Base-by-base conservation (phyloP, 371 early-diverging fungal species). In the Mortierella sp. region DNA sequence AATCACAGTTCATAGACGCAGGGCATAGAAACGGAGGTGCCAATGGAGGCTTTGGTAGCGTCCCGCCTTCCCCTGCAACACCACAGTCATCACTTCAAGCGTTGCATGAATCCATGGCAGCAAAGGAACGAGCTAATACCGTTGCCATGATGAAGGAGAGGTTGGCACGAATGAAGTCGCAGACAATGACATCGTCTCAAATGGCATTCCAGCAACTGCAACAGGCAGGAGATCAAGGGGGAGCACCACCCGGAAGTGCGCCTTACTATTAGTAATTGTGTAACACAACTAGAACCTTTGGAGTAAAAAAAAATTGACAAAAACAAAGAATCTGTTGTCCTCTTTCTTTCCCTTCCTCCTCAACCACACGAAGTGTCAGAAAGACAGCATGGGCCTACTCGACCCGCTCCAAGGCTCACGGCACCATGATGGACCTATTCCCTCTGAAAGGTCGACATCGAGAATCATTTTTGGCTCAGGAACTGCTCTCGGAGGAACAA, bases 81-180 rank as follows among this genome's bases (percentile, higher is more conserved):
- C 57, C 74, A 14, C 57, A n/a, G n/a, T 34, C 34, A 4, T 10
- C 74, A 16, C 43, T 76, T 18, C 76, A 76, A 43, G 61, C 73
- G 16, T 46, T 67, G 19, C 68, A 71, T 26, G 71, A 78, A 31
- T 64, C 81, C 24, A 60, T 72, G 60, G 71, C 76, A 5, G 73
- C 64, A 43, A 71, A 81, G 19, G 82, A 83, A 51, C 74, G 84
- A 23, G 81, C 82, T 19, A 82, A 85, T 42, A 81, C 86, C 16
- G 86, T 89, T 2, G 82, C 81, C 30, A 79, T 83, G n/a, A 72
- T 89, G 52, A 87, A 85, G 56, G 89, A 88, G 70, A 62, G 84
- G 50, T 58, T 89, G 10, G 89, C 86, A 1, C 61, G 78, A 38
- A 87, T 89, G 87, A 89, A 89, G 71, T 47, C 65, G 2, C 76